These are phyloP conservation scores for Pleurotus platypus DNA, from an alignment of 768 basidiomycete genomes.

Conservation along the genomic window DNA sequence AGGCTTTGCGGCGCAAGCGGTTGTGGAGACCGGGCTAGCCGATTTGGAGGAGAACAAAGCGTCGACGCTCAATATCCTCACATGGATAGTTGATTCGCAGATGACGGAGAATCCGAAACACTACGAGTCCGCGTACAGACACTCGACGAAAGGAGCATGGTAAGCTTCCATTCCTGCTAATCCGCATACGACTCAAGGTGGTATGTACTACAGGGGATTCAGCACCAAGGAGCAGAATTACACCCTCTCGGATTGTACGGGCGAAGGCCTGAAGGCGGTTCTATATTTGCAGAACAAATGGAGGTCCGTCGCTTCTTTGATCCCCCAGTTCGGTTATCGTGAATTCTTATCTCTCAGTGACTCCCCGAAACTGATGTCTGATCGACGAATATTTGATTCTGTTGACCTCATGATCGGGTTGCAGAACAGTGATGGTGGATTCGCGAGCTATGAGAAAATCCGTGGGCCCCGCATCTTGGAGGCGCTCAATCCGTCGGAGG, in stretches of 20 bases:
- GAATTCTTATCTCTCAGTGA: slow-evolving; percentile 36
- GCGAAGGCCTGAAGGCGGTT: slow-evolving; percentile 90
- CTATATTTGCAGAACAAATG: slow-evolving; percentile 82
- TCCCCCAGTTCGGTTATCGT: slow-evolving; percentile 7
- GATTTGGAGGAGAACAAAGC: slow-evolving; percentile 65
- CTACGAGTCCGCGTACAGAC: slow-evolving; percentile 58
- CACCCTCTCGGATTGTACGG: slow-evolving; percentile 92
- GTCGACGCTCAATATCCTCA: slow-evolving; percentile 59
- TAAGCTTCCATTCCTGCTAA: not conserved
- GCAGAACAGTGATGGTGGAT: slow-evolving; percentile 88
- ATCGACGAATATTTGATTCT: slow-evolving; percentile 75
- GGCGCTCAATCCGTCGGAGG: slow-evolving; percentile 89
- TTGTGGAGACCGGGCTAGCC: slow-evolving; percentile 85
- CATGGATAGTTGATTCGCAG: slow-evolving; percentile 73
- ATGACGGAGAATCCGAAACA: slow-evolving; percentile 70
- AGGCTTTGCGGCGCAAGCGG: slow-evolving; percentile 87
- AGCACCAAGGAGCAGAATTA: slow-evolving; percentile 94
- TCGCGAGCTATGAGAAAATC: slow-evolving; percentile 90
- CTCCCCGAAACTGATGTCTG: slow-evolving; percentile 68
- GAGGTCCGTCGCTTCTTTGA: slow-evolving; percentile 47
- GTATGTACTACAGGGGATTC: not conserved
- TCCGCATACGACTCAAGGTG: not conserved
- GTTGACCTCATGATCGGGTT: slow-evolving; percentile 83
- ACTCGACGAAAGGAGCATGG: slow-evolving; percentile 62
- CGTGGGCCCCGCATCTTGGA: slow-evolving; percentile 82